phyloP scores from a whole-genome alignment of 306 rosid species.

The Parietaria judaica region DNA sequence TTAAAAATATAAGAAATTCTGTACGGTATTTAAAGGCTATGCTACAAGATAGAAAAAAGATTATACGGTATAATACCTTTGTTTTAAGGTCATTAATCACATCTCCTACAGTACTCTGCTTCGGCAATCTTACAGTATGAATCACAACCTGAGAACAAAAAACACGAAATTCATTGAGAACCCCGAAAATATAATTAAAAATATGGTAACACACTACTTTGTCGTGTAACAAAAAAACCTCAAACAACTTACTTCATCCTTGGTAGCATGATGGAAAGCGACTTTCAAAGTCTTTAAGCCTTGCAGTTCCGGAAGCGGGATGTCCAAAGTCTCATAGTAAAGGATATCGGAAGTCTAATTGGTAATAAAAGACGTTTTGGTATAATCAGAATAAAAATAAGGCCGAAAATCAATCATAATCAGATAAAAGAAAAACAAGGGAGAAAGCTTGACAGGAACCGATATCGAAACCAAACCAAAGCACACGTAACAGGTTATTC shows the following conservation, averaged over 20 bases:
- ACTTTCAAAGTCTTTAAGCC: constrained; percentile 60
- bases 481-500: neutral
- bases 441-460: neutral
- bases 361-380: constrained; percentile 1
- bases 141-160: constrained; percentile 40
- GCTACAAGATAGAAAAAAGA: too few species aligned
- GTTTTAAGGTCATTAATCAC: constrained; percentile 50
- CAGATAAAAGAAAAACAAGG: neutral
- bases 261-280: constrained; percentile 59
- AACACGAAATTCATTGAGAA: neutral
- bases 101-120: constrained; percentile 60
- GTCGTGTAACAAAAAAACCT: neutral
- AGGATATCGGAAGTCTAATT: constrained; percentile 55
- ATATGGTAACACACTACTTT: neutral
- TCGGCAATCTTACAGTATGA: constrained; percentile 59
- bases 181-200: neutral
- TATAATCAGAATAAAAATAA: constrained; percentile 4
- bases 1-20: too few species aligned
- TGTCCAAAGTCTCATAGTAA: constrained; percentile 60
- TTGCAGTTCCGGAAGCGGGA: constrained; percentile 76
- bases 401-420: neutral
- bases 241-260: constrained; percentile 54
- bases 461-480: too few species aligned
- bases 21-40: too few species aligned
- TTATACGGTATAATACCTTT: constrained; percentile 28